Percentiles rank a stretch among this genome's conserved stretches.
Conservation (phyloP, 371 early-diverging fungal species). For the Vairimorpha necatrix region DNA sequence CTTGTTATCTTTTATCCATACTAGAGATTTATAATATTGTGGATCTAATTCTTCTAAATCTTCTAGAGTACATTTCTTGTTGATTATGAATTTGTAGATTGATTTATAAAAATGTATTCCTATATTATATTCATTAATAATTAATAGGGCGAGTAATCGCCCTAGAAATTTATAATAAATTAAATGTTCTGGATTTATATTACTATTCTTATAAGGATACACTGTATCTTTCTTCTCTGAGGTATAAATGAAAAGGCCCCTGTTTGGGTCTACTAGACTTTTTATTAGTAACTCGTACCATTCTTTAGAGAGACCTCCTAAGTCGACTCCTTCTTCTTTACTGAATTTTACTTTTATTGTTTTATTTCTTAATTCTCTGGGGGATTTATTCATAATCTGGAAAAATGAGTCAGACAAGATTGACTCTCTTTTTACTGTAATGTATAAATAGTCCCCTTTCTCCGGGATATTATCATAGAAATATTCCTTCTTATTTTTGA, state of each 20-base stretch:
- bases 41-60: constrained; percentile 94
- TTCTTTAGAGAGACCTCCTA: constrained; percentile 92
- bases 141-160: constrained; percentile 91
- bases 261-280: constrained; percentile 95
- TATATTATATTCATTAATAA: constrained; percentile 82
- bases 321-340: constrained; percentile 94
- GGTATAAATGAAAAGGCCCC: constrained; percentile 83
- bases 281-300: constrained; percentile 89
- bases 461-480: not conserved
- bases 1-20: constrained; percentile 90
- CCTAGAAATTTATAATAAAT: constrained; percentile 94
- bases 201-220: constrained; percentile 85
- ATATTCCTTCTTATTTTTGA: not conserved
- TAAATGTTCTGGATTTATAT: constrained; percentile 87
- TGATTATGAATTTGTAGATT: constrained; percentile 90
- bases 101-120: constrained; percentile 92
- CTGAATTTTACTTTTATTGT: constrained; percentile 84
- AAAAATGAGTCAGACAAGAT: constrained; percentile 50
- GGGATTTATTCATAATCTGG: constrained; percentile 45
- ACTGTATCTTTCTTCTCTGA: constrained; percentile 86
- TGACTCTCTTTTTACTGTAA: constrained; percentile 35
- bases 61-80: constrained; percentile 76
- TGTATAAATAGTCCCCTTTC: not conserved
- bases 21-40: constrained; percentile 85
- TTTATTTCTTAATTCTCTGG: constrained; percentile 57